These are phyloP conservation scores for Amanita rubescens DNA, from an alignment of 768 basidiomycete species.

Conservation along the genomic window DNA sequence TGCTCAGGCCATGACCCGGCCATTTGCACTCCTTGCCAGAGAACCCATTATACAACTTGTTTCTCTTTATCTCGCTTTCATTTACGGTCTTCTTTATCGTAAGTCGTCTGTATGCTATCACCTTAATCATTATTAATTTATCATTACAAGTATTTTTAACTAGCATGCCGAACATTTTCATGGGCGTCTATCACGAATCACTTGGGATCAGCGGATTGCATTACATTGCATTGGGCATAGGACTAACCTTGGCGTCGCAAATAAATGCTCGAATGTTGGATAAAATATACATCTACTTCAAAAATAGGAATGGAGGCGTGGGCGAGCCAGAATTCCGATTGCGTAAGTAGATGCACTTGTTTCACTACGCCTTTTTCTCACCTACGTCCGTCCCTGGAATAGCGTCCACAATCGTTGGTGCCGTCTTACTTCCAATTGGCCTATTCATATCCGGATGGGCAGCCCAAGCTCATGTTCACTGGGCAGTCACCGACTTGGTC, in stretches of 20 bases:
- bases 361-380: background rate
- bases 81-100: conserved; percentile 60
- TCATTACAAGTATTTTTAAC: conserved; percentile 51
- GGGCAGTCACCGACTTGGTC: conserved; percentile 43
- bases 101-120: conserved; percentile 17
- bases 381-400: conserved; percentile 31
- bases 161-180: conserved; percentile 54
- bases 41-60: conserved; percentile 68
- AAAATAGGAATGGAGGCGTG: conserved; percentile 38
- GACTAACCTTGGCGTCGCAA: conserved; percentile 45
- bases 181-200: conserved; percentile 42
- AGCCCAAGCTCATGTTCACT: background rate
- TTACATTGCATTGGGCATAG: conserved; percentile 66
- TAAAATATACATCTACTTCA: conserved; percentile 41
- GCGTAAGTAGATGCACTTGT: conserved; percentile 23
- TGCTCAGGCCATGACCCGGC: conserved; percentile 48
- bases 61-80: conserved; percentile 60
- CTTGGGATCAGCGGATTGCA: conserved; percentile 58
- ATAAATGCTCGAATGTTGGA: conserved; percentile 53
- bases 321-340: conserved; percentile 45
- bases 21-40: conserved; percentile 50
- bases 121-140: background rate
- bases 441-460: background rate
- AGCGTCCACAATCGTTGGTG: conserved; percentile 49
- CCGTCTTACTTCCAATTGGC: background rate